A percentile compares a stretch with the other conserved stretches of the same genome.
These are phyloP conservation scores for Suillus alpinus DNA, from an alignment of 768 basidiomycete species.

Conservation along the genomic window DNA sequence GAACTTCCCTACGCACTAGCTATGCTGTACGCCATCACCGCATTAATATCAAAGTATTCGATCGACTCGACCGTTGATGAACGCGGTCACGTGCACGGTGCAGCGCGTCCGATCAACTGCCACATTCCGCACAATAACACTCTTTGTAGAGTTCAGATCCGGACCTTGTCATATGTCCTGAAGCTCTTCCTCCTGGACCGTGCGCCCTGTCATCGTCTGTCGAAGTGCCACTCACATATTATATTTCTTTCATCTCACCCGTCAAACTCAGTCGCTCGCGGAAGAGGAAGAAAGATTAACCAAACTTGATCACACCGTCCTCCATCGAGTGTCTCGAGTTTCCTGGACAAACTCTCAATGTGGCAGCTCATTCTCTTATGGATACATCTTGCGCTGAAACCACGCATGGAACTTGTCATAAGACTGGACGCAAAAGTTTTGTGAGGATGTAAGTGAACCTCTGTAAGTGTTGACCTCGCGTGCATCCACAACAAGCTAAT, in stretches of 20 bases:
- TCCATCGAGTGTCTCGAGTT: conserved; percentile 55
- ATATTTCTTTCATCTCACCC: conserved; percentile 8
- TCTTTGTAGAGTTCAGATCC: conserved; percentile 59
- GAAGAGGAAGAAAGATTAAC: conserved; percentile 22
- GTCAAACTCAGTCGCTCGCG: conserved; percentile 6
- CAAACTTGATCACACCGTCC: conserved; percentile 20
- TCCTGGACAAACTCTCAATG: conserved; percentile 78
- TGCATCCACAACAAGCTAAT: conserved; percentile 5
- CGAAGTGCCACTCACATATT: conserved; percentile 19
- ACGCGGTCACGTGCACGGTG: too few species aligned
- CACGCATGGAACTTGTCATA: conserved; percentile 9
- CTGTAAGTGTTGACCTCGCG: conserved; percentile 41
- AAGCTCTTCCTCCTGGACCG: conserved; percentile 57
- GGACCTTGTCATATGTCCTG: conserved; percentile 67
- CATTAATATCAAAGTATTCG: too few species aligned
- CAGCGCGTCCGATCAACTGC: too few species aligned
- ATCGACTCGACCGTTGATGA: too few species aligned
- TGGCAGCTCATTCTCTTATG: too few species aligned
- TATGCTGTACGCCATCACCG: too few species aligned
- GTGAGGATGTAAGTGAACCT: conserved; percentile 61
- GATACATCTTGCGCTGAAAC: conserved; percentile 27
- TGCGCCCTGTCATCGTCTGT: conserved; percentile 27
- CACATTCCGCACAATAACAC: background rate
- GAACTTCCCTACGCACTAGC: too few species aligned
- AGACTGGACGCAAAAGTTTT: conserved; percentile 69